Base-by-base conservation (phyloP, 371 early-diverging fungal genomes). In the Lichtheimia ornata region DNA sequence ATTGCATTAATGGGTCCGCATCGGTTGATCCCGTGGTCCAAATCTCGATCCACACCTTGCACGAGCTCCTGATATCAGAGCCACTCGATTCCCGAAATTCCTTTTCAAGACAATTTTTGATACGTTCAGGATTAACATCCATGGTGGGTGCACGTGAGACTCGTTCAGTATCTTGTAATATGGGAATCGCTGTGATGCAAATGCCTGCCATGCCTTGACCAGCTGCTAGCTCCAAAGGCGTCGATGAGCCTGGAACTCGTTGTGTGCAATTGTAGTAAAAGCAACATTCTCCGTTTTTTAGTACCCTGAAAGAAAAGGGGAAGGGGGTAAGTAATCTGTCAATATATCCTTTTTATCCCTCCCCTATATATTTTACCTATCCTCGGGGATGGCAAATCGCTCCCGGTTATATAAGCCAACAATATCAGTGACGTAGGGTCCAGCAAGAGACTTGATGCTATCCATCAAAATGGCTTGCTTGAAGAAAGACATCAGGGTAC, bases 161-260 rank as follows among this genome's bases (percentile, higher is more conserved):
- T 47, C 47, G 0, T 2, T 47, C 35, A 35, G 35, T 6, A 35
- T 27, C 67, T 53, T 28, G 14, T 9, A n/a, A n/a, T n/a, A 70
- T 65, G 5, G 2, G 85, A 82, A 41, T 58, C 53, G 24, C 75
- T 66, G 89, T 87, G 1, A 93, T 57, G 47, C 82, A 86, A 11
- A 93, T 79, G 20, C 88, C 88, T 0, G 88, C 89, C 24, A 92
- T 71, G 9, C 95, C 95, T 69, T 86, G 81, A 2, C 94, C 94
- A 12, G 63, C 74, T 17, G 62, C 64, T 45, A 64, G 41, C 58
- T 79, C 79, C 12, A 79, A 51, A 1, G 65, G 50, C 2, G 74
- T 69, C 0, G 79, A 76, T 3, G 70, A 47, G 0, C 76, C 76
- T 7, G 74, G 74, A 14, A 72, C 42, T 17, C 80, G 77, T 50